These are phyloP conservation scores for Pharnaceum exiguum DNA, from an alignment of 148 eudicot species.

Conservation along the genomic window DNA sequence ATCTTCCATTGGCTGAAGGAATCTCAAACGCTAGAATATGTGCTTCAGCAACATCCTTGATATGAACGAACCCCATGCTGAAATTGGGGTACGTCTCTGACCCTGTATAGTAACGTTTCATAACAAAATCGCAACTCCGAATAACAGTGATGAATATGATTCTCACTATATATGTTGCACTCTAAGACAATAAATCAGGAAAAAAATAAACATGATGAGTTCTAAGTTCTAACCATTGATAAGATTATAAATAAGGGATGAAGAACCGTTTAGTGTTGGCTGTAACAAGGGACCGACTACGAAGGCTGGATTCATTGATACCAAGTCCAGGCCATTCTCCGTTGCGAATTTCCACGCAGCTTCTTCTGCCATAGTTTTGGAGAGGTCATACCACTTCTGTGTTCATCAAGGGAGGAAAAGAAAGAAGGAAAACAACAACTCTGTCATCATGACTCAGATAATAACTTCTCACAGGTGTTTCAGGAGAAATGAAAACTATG, in stretches of 20 bases:
- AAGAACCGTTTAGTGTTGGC: conserved; percentile 19
- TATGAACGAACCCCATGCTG: conserved; percentile 24
- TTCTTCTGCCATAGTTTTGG: conserved; percentile 37
- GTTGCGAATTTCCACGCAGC: conserved; percentile 35
- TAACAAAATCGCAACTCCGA: background rate
- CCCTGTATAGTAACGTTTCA: conserved; percentile 27
- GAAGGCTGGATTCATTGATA: conserved; percentile 21
- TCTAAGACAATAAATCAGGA: background rate
- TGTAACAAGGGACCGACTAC: conserved; percentile 33
- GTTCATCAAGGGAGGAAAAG: no score
- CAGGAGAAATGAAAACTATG: no score
- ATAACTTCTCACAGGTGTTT: no score
- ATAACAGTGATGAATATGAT: no score
- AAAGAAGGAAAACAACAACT: no score
- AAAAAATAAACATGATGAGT: no score
- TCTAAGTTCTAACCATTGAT: conserved; percentile 18
- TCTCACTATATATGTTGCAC: background rate
- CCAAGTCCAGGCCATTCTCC: conserved; percentile 23
- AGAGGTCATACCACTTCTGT: conserved; percentile 29
- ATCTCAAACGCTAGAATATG: conserved; percentile 41
- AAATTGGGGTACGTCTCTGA: conserved; percentile 1
- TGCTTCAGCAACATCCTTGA: conserved; percentile 43
- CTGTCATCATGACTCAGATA: no score
- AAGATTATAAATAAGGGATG: conserved; percentile 13
- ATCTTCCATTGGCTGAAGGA: conserved; percentile 45